Evolutionary conservation across 768 basidiomycete genomes (phyloP), one percentile per base, ranked within the genome.

Genomic region (Vararia minispora): DNA sequence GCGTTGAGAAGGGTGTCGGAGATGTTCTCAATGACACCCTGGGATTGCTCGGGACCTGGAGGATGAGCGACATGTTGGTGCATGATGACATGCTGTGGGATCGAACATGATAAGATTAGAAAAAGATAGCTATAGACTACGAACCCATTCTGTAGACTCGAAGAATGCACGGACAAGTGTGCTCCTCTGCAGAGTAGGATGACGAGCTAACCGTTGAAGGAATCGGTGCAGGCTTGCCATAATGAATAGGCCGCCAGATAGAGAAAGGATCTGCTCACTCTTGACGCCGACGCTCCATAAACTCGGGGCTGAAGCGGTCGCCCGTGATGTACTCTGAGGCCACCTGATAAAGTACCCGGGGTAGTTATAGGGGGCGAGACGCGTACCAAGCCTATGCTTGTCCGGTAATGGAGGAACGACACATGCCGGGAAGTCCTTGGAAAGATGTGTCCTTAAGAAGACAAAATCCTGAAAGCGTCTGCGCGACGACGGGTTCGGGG

Each of bases 321-420:
- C 95, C 95, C 20, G 94, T 97, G 40, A 99, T 74, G 56, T 99
- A 99, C 60, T 98, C 95, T 95, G 48, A n/a, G n/a, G n/a, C n/a
- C n/a, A n/a, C n/a, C n/a, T n/a, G n/a, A n/a, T n/a, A n/a, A n/a
- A n/a, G n/a, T n/a, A n/a, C n/a, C n/a, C n/a, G n/a, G n/a, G n/a
- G n/a, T n/a, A n/a, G n/a, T n/a, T n/a, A n/a, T n/a, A n/a, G n/a
- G 34, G 14, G 12, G 31, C 14, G 14, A 17, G 14, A 40, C 22
- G 34, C 83, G 31, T 46, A 95, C 94, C 94, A 54, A 98, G 63
- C 37, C 95, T 72, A 54, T 98, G 95, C 59, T 98, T 99, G 59
- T 90, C 91, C 6, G 95, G 95, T 32, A 99, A 69, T 7, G 88
- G 87, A 20, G 95, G 92, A 0, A 98, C 88, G n/a, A 99, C 91